Evolutionary conservation across 129 eudicot species (phyloP).

Genomic region (Flaveria brownii): DNA sequence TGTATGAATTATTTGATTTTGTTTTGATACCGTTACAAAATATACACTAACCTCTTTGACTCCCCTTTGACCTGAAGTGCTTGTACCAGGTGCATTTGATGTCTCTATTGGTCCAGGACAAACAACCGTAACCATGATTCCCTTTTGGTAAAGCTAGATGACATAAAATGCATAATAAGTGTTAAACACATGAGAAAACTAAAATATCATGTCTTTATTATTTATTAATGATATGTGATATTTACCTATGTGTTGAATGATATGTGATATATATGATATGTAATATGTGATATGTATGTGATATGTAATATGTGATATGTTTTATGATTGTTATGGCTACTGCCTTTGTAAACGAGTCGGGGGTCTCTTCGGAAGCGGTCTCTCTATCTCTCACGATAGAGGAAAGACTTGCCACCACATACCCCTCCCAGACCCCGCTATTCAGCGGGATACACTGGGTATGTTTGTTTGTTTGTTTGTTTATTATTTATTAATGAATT

Average conservation of each 20-base stretch:
- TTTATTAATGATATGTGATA: neutral
- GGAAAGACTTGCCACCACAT: too few relatives aligned
- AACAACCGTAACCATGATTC: slow-evolving; percentile 88
- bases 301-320: too few relatives aligned
- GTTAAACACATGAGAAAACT: neutral
- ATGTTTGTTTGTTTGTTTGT: too few relatives aligned
- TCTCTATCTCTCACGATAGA: too few relatives aligned
- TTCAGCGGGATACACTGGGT: too few relatives aligned
- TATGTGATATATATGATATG: too few relatives aligned
- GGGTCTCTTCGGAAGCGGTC: too few relatives aligned
- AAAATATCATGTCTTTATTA: neutral
- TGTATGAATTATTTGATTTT: neutral
- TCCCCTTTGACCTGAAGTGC: slow-evolving; percentile 45
- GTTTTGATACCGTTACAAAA: slow-evolving; percentile 4
- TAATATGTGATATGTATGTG: too few relatives aligned
- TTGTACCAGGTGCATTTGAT: slow-evolving; percentile 50
- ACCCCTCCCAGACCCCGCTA: too few relatives aligned
- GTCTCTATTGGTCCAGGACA: slow-evolving; percentile 97
- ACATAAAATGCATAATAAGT: neutral
- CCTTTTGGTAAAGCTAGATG: slow-evolving; percentile 69
- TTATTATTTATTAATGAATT: neutral
- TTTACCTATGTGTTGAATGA: too few relatives aligned
- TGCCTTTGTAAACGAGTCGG: too few relatives aligned
- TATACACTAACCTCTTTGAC: slow-evolving; percentile 54
- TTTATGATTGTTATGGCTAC: too few relatives aligned